These are phyloP conservation scores for Exophiala phaeomuriformis DNA, from an alignment of 2,329 filamentous ascomycete genomes.

Conservation along the genomic window DNA sequence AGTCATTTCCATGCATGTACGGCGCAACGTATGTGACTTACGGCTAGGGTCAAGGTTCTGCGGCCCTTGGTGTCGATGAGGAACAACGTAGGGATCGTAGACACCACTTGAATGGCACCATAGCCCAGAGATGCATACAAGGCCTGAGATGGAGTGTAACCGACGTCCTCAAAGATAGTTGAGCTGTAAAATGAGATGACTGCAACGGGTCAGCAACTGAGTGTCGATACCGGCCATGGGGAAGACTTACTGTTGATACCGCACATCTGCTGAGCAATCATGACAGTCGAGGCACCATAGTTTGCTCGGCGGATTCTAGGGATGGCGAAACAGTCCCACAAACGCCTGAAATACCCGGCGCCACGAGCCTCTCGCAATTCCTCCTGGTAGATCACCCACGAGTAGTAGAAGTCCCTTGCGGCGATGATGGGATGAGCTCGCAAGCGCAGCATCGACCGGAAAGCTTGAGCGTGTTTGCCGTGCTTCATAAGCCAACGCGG, in stretches of 20 bases:
- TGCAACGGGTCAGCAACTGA: conserved; percentile 21
- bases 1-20: neutral
- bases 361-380: conserved; percentile 49
- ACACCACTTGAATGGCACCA: conserved; percentile 59
- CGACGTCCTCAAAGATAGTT: conserved; percentile 53
- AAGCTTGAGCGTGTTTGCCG: conserved; percentile 41
- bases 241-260: conserved; percentile 44
- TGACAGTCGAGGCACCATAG: conserved; percentile 53
- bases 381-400: conserved; percentile 52
- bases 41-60: conserved; percentile 47
- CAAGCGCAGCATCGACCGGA: conserved; percentile 42
- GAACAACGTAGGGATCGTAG: conserved; percentile 56
- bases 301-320: conserved; percentile 56
- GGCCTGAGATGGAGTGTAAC: conserved; percentile 46
- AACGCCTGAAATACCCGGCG: conserved; percentile 45
- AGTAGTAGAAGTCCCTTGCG: conserved; percentile 51
- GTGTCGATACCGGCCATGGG: conserved; percentile 44
- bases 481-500: conserved; percentile 41
- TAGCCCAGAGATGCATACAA: conserved; percentile 57
- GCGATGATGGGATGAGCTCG: conserved; percentile 48
- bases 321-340: conserved; percentile 54
- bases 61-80: conserved; percentile 62
- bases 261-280: conserved; percentile 47
- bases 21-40: neutral
- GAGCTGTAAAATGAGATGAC: conserved; percentile 58